These are phyloP conservation scores for Botrytis medusae DNA, from an alignment of 2,329 filamentous ascomycete genomes.

Conservation along the genomic window DNA sequence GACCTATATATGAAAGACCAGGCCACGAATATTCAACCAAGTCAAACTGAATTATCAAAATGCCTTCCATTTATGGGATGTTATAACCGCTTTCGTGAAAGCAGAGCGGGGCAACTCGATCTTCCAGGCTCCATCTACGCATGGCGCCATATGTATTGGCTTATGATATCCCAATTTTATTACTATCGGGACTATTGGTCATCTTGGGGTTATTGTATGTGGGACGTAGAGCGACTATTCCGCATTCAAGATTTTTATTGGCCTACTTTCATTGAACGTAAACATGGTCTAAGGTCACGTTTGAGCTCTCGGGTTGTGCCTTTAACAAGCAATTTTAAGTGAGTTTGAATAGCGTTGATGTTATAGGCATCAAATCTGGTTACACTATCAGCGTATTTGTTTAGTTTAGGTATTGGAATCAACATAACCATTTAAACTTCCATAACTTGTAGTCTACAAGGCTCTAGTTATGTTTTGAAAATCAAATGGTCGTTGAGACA, in stretches of 20 bases:
- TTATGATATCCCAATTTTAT: rapidly evolving
- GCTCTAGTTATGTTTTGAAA: neutral
- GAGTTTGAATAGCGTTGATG: neutral
- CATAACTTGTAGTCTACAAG: neutral
- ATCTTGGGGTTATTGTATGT: neutral
- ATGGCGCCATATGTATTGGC: rapidly evolving
- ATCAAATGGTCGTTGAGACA: neutral
- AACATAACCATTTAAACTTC: neutral
- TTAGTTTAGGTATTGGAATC: neutral
- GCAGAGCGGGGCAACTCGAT: neutral
- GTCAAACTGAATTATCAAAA: neutral
- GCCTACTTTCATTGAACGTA: neutral
- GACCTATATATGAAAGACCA: neutral
- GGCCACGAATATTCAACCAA: neutral
- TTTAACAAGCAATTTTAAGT: neutral
- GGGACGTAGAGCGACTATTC: neutral
- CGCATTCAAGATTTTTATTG: neutral
- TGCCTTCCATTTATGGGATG: neutral
- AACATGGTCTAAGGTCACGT: neutral
- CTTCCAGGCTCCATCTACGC: neutral
- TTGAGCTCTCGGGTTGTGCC: neutral
- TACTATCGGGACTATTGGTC: neutral
- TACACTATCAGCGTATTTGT: neutral
- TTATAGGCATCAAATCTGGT: neutral
- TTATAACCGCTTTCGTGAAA: neutral